Conservation (phyloP, 306 rosid genomes). For the Myrica gale region DNA sequence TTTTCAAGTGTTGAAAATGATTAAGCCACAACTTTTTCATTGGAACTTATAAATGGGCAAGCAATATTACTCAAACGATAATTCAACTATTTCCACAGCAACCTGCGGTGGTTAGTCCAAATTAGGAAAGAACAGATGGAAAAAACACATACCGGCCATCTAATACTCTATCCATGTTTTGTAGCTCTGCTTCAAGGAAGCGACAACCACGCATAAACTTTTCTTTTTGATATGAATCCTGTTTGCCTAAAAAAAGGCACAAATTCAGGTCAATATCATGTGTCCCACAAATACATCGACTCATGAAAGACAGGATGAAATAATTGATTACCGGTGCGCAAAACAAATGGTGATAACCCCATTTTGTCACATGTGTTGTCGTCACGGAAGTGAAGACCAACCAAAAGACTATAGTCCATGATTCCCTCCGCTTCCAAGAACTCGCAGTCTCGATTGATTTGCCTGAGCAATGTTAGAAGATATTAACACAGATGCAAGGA, state of each 20-base stretch:
- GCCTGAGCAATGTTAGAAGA: slow-evolving; percentile 49
- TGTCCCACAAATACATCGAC: neutral
- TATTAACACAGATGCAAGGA: slow-evolving; percentile 23
- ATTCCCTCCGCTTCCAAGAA: slow-evolving; percentile 91
- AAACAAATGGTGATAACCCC: slow-evolving; percentile 77
- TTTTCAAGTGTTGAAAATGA: neutral
- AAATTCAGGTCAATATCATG: slow-evolving; percentile 18
- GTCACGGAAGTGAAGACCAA: slow-evolving; percentile 91
- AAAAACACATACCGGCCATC: slow-evolving; percentile 76
- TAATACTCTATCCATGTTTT: slow-evolving; percentile 80
- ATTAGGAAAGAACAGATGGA: neutral
- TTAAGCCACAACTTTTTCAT: neutral
- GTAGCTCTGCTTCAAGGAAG: slow-evolving; percentile 92
- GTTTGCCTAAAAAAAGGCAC: slow-evolving; percentile 51
- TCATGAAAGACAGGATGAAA: neutral
- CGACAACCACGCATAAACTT: slow-evolving; percentile 93
- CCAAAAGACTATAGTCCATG: slow-evolving; percentile 96
- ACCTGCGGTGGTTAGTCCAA: neutral
- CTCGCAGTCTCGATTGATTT: slow-evolving; percentile 82
- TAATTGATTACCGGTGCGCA: slow-evolving; percentile 68
- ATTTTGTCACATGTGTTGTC: slow-evolving; percentile 71
- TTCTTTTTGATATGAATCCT: slow-evolving; percentile 82
- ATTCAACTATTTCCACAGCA: neutral
- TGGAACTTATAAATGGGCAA: neutral
- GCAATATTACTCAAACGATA: neutral